Evolutionary conservation across 495 filamentous ascomycete genomes (phyloP).

Genomic region (Trichoderma gamsii): DNA sequence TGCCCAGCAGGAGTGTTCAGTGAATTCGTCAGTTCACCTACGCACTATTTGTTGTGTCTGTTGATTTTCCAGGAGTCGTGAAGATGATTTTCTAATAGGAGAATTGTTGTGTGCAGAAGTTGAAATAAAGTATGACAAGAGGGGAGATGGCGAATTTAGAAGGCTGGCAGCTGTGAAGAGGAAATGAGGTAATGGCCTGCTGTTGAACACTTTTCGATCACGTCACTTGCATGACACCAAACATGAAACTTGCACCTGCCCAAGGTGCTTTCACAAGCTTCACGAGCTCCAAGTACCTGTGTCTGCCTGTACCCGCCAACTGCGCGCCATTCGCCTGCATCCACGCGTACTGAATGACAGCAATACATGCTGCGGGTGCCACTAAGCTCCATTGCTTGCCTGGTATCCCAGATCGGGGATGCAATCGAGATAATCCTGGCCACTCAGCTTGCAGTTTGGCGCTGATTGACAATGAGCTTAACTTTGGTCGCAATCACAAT

Average conservation of each 20-base stretch:
- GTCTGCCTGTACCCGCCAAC: background rate
- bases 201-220: background rate
- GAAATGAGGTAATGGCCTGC: conserved; percentile 11
- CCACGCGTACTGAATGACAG: background rate
- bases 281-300: background rate
- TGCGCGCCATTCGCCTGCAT: background rate
- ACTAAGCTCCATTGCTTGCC: background rate
- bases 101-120: background rate
- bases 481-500: conserved; percentile 7
- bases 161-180: background rate
- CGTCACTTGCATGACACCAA: conserved; percentile 12
- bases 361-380: background rate
- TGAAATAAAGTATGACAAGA: background rate
- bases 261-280: conserved; percentile 3
- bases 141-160: background rate
- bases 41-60: background rate
- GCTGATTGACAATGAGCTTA: background rate
- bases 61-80: background rate
- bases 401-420: background rate
- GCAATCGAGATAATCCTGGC: background rate
- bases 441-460: background rate
- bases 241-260: background rate
- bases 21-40: background rate
- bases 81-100: too few relatives aligned
- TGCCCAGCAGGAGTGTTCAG: background rate